phyloP scores from a whole-genome alignment of 106 monocot species.

The Amphibolis antarctica region DNA sequence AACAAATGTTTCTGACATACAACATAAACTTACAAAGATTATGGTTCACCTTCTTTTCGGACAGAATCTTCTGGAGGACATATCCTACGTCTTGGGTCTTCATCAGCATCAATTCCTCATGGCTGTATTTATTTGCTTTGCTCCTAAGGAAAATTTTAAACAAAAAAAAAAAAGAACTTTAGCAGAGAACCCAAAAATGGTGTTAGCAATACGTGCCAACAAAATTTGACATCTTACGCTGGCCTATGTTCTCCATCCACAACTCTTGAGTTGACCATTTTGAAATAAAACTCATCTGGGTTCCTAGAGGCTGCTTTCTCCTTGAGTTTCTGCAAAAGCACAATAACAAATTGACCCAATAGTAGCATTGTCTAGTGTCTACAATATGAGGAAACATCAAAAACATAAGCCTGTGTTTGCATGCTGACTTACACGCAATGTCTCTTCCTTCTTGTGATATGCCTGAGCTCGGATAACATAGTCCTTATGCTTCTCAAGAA shows the following conservation, averaged over 20 bases:
- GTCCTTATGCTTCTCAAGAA: constrained; percentile 97
- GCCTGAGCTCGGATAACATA: constrained; percentile 67
- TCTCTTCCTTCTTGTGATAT: constrained; percentile 71
- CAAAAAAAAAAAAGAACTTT: neutral
- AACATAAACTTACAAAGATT: neutral
- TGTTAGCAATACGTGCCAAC: neutral
- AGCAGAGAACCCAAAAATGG: neutral
- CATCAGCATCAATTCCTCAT: constrained; percentile 80
- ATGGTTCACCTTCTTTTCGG: constrained; percentile 66
- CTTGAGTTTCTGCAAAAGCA: constrained; percentile 44
- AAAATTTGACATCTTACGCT: constrained; percentile 21
- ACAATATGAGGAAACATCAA: neutral
- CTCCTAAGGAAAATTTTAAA: constrained; percentile 33
- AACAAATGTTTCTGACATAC: neutral
- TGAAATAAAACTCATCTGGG: constrained; percentile 95
- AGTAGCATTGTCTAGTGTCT: neutral
- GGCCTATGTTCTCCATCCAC: constrained; percentile 64
- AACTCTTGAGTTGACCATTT: constrained; percentile 69
- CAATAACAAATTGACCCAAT: neutral
- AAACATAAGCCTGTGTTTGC: neutral
- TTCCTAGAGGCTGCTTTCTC: constrained; percentile 82
- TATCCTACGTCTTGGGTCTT: constrained; percentile 89
- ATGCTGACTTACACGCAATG: constrained; percentile 29
- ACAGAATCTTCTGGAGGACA: constrained; percentile 74
- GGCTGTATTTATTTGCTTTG: constrained; percentile 62